These are phyloP conservation scores for Lolium perenne DNA, from an alignment of 176 grass and related monocot genomes.

Conservation along the genomic window DNA sequence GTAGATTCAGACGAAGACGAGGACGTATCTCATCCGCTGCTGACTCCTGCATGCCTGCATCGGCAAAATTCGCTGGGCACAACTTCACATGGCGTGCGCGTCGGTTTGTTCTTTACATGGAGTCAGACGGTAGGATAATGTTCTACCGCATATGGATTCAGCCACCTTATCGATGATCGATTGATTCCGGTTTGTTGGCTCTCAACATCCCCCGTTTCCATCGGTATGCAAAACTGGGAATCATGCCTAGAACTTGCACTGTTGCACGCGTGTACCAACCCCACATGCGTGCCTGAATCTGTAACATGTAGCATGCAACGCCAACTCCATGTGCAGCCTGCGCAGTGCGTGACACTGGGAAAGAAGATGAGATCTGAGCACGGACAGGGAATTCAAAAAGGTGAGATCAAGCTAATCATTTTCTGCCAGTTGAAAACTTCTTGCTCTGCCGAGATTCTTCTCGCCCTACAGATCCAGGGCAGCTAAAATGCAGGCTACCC, in stretches of 20 bases:
- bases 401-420: background rate
- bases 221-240: background rate
- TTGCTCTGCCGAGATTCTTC: background rate
- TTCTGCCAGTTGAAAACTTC: background rate
- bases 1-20: conserved; percentile 11
- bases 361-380: conserved; percentile 38
- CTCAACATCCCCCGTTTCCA: background rate
- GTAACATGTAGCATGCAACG: background rate
- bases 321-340: conserved; percentile 42
- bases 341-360: conserved; percentile 33
- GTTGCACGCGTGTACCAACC: conserved; percentile 50
- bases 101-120: too few species aligned
- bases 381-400: background rate
- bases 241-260: background rate
- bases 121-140: too few species aligned
- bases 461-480: background rate
- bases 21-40: background rate
- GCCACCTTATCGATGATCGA: background rate
- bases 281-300: conserved; percentile 22
- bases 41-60: background rate
- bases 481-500: background rate
- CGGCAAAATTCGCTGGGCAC: background rate
- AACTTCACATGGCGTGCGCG: background rate
- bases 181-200: background rate
- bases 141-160: background rate